Evolutionary conservation across 352 stramenopile species (phyloP), one percentile per base, ranked within the genome.

Genomic region (Globisporangium cylindrosporum): DNA sequence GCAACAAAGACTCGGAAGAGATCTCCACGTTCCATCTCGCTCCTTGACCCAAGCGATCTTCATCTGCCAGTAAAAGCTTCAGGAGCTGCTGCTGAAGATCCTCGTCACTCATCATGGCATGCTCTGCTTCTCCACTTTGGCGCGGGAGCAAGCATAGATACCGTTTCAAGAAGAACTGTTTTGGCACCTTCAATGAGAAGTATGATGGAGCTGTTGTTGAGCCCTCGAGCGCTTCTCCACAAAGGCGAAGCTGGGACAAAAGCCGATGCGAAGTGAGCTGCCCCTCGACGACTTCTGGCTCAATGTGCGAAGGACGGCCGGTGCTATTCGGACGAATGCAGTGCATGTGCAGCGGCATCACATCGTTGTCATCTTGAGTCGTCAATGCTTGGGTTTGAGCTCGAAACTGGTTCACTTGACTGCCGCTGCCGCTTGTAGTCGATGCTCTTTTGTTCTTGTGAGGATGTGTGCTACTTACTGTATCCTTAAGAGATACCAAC

Each of bases 291-390:
- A 84, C 38, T 14, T 78, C 51, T 32, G 61, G 66, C 25, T 74
- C 75, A 20, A 76, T 55, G 8, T 69, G 27, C 9, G 73, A 76
- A 29, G 79, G 66, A 10, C 75, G 68, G 14, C 74, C 72, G n/a
- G 57, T 64, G 20, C 56, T 64, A 58, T 84, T 87, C 3, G 79
- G 73, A 1, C 79, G 77, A 60, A 87, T 70, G 51, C 79, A 87
- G 62, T 87, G 79, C 49, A 87, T 83, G 64, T 83, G 83, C 53
- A 87, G 74, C 38, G 79, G 75, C 69, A 79, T 72, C n/a, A 58
- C 53, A 5, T 20, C 18, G 12, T 20, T 12, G 12, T 69, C 57
- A 32, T 74, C 60, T 48, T 67, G 61, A 22, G 18, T 61, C 0
- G 63, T 69, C 4, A 84, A 49, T 7, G 58, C 66, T 53, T 76